Evolutionary conservation across 768 basidiomycete genomes (phyloP).

Genomic region (Boletus patriciae): DNA sequence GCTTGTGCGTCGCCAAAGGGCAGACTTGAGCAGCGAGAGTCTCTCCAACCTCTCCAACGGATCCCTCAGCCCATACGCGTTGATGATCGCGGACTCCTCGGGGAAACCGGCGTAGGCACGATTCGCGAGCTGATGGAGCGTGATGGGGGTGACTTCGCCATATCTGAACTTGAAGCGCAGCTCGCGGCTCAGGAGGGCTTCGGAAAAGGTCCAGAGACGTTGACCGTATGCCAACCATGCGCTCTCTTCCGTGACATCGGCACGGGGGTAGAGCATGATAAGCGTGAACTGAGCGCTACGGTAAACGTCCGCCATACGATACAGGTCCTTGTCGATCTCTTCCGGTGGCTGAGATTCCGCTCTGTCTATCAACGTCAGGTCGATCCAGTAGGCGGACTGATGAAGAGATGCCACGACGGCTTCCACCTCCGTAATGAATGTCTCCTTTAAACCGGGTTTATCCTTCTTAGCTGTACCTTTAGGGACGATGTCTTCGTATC

Average conservation of each 20-base stretch:
- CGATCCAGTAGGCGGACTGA: constrained; percentile 24
- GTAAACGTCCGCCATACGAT: constrained; percentile 27
- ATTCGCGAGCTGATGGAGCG: constrained; percentile 25
- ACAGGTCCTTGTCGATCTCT: constrained; percentile 20
- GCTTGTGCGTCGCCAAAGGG: constrained; percentile 26
- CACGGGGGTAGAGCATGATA: constrained; percentile 15
- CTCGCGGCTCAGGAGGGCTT: constrained; percentile 22
- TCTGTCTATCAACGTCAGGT: constrained; percentile 5
- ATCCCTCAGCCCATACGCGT: constrained; percentile 20
- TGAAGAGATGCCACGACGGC: constrained; percentile 3
- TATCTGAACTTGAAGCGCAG: constrained; percentile 15
- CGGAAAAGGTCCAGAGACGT: constrained; percentile 28
- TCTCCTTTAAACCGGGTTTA: background rate
- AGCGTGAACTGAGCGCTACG: constrained; percentile 24
- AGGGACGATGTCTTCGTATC: constrained; percentile 11
- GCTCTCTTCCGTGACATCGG: background rate
- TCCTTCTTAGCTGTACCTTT: background rate
- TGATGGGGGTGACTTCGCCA: constrained; percentile 16
- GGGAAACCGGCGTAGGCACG: constrained; percentile 17
- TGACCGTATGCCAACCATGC: constrained; percentile 22
- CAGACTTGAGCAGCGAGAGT: constrained; percentile 19
- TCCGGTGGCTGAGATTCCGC: background rate
- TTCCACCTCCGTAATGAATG: constrained; percentile 10
- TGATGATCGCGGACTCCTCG: constrained; percentile 23
- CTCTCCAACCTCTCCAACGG: constrained; percentile 27